Evolutionary conservation across 2,329 filamentous ascomycete species (phyloP), one percentile per base, ranked within the genome.

Genomic region (Xylariaceae sp.): DNA sequence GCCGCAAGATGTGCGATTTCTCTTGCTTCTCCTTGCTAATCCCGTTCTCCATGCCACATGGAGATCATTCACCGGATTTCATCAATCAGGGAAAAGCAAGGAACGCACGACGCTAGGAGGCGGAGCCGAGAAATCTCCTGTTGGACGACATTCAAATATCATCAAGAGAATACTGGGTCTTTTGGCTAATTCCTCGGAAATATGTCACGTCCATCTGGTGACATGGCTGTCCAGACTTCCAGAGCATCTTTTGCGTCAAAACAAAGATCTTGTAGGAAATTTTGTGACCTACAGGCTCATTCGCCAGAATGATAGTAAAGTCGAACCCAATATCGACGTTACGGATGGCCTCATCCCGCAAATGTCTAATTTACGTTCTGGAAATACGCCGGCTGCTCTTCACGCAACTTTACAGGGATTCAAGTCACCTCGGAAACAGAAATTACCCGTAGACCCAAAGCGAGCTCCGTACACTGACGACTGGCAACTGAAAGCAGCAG

Each of bases 401-500:
- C 86, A 93, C 60, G 86, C 88, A 25, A 87, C 87, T n/a, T 74
- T 94, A 16, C 83, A 74, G 36, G 67, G 71, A 17, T 67, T 72
- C 2, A 67, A 71, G 27, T 58, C 72, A 3, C 67, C 72, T 10
- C 82, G 78, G 60, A 80, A 76, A 58, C 64, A 71, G 17, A 78
- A 78, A 42, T 75, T 79, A 23, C 71, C 74, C 22, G 67, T 74
- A 6, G 79, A 78, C 54, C 73, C 73, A 50, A 74, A 82, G 2
- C 68, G 81, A 10, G 56, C 60, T 6, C 54, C 58, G 0, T 94
- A 93, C 62, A 75, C 77, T 17, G 87, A 92, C 47, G 91, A 95
- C 60, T 96, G 91, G 91, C 90, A 95, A 64, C 80, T 95, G 45
- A 86, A 82, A 62, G 87, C 87, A 10, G 86, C 86, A 6, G 84